Conservation (phyloP, 208 protist species). For the Leishmania tropica region DNA sequence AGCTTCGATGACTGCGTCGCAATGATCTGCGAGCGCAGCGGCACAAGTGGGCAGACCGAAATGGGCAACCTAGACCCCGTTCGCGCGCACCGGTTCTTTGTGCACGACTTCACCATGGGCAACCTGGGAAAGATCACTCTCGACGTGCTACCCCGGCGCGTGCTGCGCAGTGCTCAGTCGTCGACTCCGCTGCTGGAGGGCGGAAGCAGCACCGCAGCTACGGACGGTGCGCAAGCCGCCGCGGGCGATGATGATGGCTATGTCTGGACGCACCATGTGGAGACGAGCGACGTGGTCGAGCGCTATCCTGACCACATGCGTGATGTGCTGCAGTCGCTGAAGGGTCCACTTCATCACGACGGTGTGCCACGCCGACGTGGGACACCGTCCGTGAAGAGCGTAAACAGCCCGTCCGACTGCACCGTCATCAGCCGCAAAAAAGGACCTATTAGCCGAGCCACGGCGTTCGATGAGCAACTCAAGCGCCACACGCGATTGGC, state of each 20-base stretch:
- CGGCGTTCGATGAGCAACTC: conserved; percentile 52
- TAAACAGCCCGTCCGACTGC: conserved; percentile 13
- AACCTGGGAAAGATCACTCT: conserved; percentile 84
- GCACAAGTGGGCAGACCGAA: conserved; percentile 79
- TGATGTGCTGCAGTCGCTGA: conserved; percentile 63
- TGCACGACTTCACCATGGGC: conserved; percentile 88
- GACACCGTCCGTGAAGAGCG: neutral
- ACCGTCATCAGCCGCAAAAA: conserved; percentile 83
- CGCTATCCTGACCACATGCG: conserved; percentile 86
- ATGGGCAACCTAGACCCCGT: conserved; percentile 79
- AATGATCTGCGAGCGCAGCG: conserved; percentile 89
- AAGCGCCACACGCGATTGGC: conserved; percentile 53
- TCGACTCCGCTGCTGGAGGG: conserved; percentile 15
- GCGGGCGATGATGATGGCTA: conserved; percentile 25
- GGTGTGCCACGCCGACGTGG: neutral
- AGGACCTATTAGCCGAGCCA: conserved; percentile 77
- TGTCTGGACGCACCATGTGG: conserved; percentile 74
- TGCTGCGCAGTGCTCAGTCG: conserved; percentile 31
- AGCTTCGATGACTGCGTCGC: conserved; percentile 92
- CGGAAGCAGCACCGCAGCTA: conserved; percentile 2
- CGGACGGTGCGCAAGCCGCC: neutral
- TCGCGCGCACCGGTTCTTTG: conserved; percentile 73
- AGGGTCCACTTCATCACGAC: conserved; percentile 29
- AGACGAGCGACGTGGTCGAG: conserved; percentile 71
- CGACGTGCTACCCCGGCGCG: conserved; percentile 71